Base-by-base conservation (phyloP, 1,139 yeast genomes). In the Pichia sp. region DNA sequence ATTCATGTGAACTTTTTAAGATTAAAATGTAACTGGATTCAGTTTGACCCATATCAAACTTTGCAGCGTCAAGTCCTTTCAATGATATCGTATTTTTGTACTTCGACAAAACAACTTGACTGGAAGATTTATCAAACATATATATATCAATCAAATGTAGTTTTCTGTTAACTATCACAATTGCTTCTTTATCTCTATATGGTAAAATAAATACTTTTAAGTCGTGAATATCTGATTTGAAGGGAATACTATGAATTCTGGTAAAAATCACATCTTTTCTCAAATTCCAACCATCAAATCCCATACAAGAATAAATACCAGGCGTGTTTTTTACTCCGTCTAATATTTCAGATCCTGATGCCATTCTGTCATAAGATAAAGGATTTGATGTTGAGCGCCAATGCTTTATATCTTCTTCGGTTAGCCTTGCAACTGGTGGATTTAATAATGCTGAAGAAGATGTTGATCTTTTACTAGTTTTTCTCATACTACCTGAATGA, bases 201-300 rank as follows among this genome's bases (percentile, higher is more conserved):
- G 63, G 57, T 8, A 82, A 46, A 7, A 76, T 72, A 40, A 70
- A 64, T 3, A 77, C 67, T 49, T 72, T 71, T 35, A 82, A 55
- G 9, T 66, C 60, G 4, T 61, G 55, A n/a, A 62, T 51, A 26
- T 66, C 61, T 8, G 65, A 64, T 18, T 62, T 62, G 22, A 67
- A 56, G 9, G 59, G 56, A 29, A 72, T 63, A 0, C 76, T 65
- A 30, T 80, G 83, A 7, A 85, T 65, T 56, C 74, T 77, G 0
- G 89, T 80, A 51, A 86, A 67, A 20, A 83, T 79, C 61, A 83
- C 73, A 61, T 87, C 95, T 56, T 84, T 85, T 41, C 77, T 67
- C 40, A 78, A 64, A n/a, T 49, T 53, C 12, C 56, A 47, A 2
- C 54, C 27, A n/a, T 64, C 66, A 12, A 54, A 20, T 6, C 47